Evolutionary conservation across 2,329 filamentous ascomycete genomes (phyloP).

Genomic region (Laburnicola sp.): DNA sequence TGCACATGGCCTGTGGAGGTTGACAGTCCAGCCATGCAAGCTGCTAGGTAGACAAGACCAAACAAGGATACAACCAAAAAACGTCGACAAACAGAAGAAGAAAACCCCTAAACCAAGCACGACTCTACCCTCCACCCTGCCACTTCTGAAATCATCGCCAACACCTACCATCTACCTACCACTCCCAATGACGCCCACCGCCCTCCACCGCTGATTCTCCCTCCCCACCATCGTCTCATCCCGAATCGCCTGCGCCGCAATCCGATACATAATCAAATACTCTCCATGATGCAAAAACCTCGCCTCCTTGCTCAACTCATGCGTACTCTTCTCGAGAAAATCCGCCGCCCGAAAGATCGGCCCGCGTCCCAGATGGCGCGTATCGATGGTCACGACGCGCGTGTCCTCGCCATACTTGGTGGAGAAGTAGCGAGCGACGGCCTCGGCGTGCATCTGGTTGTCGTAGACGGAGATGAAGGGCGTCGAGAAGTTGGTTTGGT

Average conservation of each 20-base stretch:
- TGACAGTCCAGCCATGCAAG: too few species aligned
- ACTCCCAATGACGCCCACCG: slow-evolving; percentile 25
- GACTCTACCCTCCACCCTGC: too few species aligned
- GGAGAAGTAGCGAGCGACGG: slow-evolving; percentile 27
- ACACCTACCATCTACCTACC: neutral
- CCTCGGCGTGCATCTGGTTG: slow-evolving; percentile 29
- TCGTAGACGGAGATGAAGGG: slow-evolving; percentile 43
- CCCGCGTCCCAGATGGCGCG: slow-evolving; percentile 33
- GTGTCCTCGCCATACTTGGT: slow-evolving; percentile 27
- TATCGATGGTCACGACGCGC: slow-evolving; percentile 35
- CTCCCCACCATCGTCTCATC: slow-evolving; percentile 33
- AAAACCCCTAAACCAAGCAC: neutral
- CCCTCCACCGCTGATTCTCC: slow-evolving; percentile 21
- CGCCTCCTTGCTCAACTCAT: slow-evolving; percentile 8
- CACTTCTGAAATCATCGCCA: neutral
- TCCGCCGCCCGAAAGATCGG: slow-evolving; percentile 40
- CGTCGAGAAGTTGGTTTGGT: slow-evolving; percentile 40
- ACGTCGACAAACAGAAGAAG: neutral
- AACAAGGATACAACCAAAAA: neutral
- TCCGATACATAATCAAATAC: slow-evolving; percentile 42
- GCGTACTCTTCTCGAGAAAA: slow-evolving; percentile 18
- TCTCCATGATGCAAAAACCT: slow-evolving; percentile 39
- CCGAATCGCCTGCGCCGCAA: slow-evolving; percentile 37
- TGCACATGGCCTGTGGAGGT: too few species aligned
- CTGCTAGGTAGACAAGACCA: neutral